phyloP scores from a whole-genome alignment of 345 rosid species.

The Adansonia digitata region DNA sequence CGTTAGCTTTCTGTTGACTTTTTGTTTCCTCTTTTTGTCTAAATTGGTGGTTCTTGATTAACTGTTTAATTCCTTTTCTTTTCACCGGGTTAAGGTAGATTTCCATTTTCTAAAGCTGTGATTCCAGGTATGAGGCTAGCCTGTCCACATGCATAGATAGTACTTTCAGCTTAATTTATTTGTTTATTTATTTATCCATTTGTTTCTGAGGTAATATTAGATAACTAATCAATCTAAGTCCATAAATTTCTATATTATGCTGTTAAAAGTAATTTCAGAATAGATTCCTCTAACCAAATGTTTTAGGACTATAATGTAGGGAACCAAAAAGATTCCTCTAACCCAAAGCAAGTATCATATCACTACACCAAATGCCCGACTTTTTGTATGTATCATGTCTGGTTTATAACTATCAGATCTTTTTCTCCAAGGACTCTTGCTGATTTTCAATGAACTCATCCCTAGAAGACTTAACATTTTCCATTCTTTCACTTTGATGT shows the following conservation, averaged over 20 bases:
- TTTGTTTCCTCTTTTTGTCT: neutral
- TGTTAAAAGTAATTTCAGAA: neutral
- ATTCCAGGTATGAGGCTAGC: neutral
- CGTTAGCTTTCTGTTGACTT: neutral
- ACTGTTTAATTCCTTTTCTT: neutral
- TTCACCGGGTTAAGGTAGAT: neutral
- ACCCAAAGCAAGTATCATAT: neutral
- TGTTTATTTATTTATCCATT: neutral
- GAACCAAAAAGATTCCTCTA: neutral
- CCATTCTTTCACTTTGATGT: neutral
- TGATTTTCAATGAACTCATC: neutral
- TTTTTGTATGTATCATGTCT: neutral
- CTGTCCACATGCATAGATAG: neutral
- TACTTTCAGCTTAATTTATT: neutral
- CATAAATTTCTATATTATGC: neutral
- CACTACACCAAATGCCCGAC: neutral
- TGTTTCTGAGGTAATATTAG: neutral
- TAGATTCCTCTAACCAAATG: neutral
- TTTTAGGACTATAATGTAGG: neutral
- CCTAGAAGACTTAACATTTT: neutral
- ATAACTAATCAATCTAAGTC: neutral
- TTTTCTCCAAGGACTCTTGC: neutral
- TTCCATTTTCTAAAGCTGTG: no score
- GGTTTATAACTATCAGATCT: neutral
- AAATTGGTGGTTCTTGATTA: neutral